These are phyloP conservation scores for Boletus insuetus DNA, from an alignment of 768 basidiomycete species.

Conservation along the genomic window DNA sequence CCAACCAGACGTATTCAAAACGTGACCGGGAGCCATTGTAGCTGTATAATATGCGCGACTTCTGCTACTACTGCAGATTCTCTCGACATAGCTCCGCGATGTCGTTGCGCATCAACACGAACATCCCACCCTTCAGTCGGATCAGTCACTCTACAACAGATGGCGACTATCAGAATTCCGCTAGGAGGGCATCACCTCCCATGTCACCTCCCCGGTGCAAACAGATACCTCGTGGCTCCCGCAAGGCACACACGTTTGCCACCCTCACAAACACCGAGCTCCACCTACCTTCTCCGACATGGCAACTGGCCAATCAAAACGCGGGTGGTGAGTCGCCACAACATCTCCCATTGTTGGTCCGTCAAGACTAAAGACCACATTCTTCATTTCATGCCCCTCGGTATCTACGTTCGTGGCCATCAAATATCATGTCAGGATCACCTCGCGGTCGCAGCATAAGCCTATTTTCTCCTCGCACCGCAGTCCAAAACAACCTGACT, in stretches of 20 bases:
- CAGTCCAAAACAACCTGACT: slow-evolving; percentile 20
- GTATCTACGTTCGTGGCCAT: slow-evolving; percentile 14
- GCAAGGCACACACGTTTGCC: slow-evolving; percentile 34
- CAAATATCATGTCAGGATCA: slow-evolving; percentile 26
- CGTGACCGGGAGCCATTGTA: slow-evolving; percentile 17
- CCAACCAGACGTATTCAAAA: slow-evolving; percentile 23
- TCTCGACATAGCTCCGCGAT: slow-evolving; percentile 19
- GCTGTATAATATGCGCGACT: slow-evolving; percentile 21
- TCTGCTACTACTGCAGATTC: slow-evolving; percentile 2
- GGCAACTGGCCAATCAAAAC: slow-evolving; percentile 25
- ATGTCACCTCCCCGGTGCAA: slow-evolving; percentile 22
- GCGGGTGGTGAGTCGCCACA: slow-evolving; percentile 29
- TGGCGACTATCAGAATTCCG: slow-evolving; percentile 11
- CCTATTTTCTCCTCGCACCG: slow-evolving; percentile 30
- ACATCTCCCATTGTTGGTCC: slow-evolving; percentile 9
- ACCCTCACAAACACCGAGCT: slow-evolving; percentile 33
- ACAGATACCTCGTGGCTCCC: slow-evolving; percentile 25
- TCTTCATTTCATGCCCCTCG: slow-evolving; percentile 20
- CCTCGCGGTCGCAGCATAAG: slow-evolving; percentile 35
- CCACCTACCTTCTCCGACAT: slow-evolving; percentile 26
- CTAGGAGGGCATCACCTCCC: slow-evolving; percentile 17
- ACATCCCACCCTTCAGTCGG: slow-evolving; percentile 21
- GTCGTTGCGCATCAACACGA: slow-evolving; percentile 31
- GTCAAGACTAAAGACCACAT: slow-evolving; percentile 20
- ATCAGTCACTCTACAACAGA: slow-evolving; percentile 19